Base-by-base conservation (phyloP, 2,329 filamentous ascomycete genomes). In the Xylariaceae sp. region DNA sequence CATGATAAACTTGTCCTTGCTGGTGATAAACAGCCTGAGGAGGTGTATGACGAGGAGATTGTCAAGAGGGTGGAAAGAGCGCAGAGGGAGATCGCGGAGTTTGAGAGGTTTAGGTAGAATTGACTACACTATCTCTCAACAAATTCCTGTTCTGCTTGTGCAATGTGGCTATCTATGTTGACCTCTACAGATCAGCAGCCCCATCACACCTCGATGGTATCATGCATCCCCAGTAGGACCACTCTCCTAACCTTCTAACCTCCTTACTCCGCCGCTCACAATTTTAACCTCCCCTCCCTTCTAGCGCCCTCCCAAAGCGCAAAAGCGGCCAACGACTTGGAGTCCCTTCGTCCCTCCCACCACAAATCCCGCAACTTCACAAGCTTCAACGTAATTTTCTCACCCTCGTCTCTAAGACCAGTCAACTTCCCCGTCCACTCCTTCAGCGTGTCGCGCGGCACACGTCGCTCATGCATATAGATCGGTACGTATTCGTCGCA, bases 1-100 rank as follows among this genome's bases (percentile, higher is more conserved):
- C 94, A 99, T 68, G 89, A 95, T 65, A 87, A 84, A 66, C 76
- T 89, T 62, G 77, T 97, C 1, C 73, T 97, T 40, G 85, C 81
- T 60, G 87, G 81, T 0, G 79, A 77, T 1, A 87, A 85, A 70
- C 69, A 65, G 9, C 74, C 82, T 0, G 85, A 88, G 56, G 85
- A 92, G 1, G 55, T 96, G 22, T 99, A 96, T 64, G 83, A 86
- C 60, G 63, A 69, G 14, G 80, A 81, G 30, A 83, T 86, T 0
- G 71, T 95, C 44, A 75, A 80, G 48, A 74, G 77, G 50, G 87
- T 96, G 2, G 81, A 86, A 63, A 72, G 73, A 55, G 81, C 85
- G 58, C 75, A 85, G 63, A 73, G 73, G 47, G 89, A 95, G 65
- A 86, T 90, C 40, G 78, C 77, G 47, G 70, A 71, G 39, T 83